Evolutionary conservation across 1,139 yeast species (phyloP), one percentile per base, ranked within the genome.

Genomic region (Suhomyces choctaworum): DNA sequence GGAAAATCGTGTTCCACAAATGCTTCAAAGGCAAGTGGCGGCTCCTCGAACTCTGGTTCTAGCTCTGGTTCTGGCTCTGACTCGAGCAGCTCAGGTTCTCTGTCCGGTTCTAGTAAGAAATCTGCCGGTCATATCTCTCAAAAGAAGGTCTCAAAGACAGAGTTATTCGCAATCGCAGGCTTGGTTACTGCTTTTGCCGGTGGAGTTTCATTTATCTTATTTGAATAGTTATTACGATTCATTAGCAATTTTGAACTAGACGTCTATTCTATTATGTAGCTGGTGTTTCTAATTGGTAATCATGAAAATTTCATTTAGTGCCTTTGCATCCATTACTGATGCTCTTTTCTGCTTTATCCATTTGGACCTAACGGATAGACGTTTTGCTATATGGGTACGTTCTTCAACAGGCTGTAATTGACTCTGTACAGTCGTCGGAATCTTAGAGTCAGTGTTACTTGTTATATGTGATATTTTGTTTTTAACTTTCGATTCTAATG

Each of bases 281-380:
- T 17, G 20, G 8, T 17, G 20, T 17, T 12, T 27, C 24, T 30
- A 70, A 43, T 65, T 73, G 40, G 85, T 69, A 31, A 87, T 78
- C 97, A 90, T 90, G 57, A 90, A 85, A 40, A 90, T 90, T 60
- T 90, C 97, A 50, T 87, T 88, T 44, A 90, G 73, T 16, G 96
- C 89, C 56, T 87, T 82, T 10, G 84, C 74, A 56, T 90, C 97
- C 81, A 84, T 78, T 0, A 90, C 89, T 1, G 97, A 89, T 6
- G 95, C 95, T 51, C 92, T 74, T 56, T 90, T 90, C 54, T 88
- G 95, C 45, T 75, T 82, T 39, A 90, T 89, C 82, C 88, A 89
- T 56, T 78, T 80, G 12, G 95, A 82, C 53, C 97, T 75, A 2
- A 84, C 85, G 0, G 95, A 84, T 33, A 84, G 64, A 53, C 95